Evolutionary conservation across 129 eudicot genomes (phyloP), one percentile per base, ranked within the genome.

Genomic region (Lonicera japonica): DNA sequence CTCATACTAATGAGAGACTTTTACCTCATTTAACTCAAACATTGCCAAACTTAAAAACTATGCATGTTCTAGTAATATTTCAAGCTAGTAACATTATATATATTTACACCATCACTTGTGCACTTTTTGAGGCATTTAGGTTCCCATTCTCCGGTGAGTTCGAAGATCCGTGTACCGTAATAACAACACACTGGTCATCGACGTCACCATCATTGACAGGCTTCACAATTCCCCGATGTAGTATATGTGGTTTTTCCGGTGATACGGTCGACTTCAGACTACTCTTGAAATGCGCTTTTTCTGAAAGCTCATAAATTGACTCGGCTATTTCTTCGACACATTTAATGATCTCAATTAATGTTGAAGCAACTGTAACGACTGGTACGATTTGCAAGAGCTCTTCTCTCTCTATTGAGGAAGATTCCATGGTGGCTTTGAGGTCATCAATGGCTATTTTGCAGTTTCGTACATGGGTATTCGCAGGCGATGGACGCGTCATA

Each of bases 391-490:
- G 81, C 25, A 57, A 47, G 25, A 84, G 73, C 60, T 84, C 68
- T 11, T 25, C 52, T 61, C 63, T 39, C 1, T 46, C 59, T 0
- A 41, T 18, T 18, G 57, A 61, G 21, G 65, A 34, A 16, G 56
- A 60, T 71, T 73, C 65, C 14, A 84, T 65, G 4, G 48, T 43
- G 6, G 7, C 64, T 39, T 73, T 76, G 40, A 88, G 84, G 0
- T 88, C 89, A 0, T 74, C 70, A 0, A 75, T 53, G 0, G 94
- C 84, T 2, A 61, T 54, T 64, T 79, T 84, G 52, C 86, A 68
- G 25, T 75, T 77, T 34, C 65, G 66, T 13, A 79, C 7, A 56
- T 84, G 86, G 34, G 21, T 64, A 4, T 63, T 25, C 20, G 67
- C 67, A 2, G 79, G 23, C 8, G 80, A 70, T 38, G 87, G 85